A percentile compares a stretch with the other conserved stretches of the same genome.
phyloP scores from a whole-genome alignment of 2,329 filamentous ascomycete genomes.

The Exophiala aquamarina region DNA sequence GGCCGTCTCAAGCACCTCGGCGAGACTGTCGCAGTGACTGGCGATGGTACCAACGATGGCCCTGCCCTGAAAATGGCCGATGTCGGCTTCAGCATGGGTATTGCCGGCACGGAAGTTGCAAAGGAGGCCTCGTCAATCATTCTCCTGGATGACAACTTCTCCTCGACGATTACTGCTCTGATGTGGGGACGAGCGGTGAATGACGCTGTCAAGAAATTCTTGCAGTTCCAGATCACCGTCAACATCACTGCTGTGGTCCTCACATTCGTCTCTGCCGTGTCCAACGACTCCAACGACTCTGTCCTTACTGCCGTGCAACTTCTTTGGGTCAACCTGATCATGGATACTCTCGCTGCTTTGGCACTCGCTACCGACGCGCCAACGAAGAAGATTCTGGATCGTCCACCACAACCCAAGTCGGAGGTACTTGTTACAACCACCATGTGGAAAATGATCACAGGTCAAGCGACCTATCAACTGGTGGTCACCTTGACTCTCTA shows the following conservation, averaged over 20 bases:
- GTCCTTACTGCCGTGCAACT: constrained; percentile 88
- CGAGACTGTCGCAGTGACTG: constrained; percentile 63
- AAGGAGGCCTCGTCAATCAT: constrained; percentile 70
- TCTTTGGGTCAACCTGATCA: constrained; percentile 95
- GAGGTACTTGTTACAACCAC: constrained; percentile 77
- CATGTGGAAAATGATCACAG: constrained; percentile 99
- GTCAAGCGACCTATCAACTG: constrained; percentile 87
- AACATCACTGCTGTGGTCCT: constrained; percentile 88
- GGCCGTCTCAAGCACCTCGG: constrained; percentile 61
- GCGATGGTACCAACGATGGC: constrained; percentile 67
- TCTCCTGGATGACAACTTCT: constrained; percentile 66
- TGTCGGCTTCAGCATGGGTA: constrained; percentile 68
- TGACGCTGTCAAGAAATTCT: constrained; percentile 66
- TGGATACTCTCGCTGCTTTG: constrained; percentile 91
- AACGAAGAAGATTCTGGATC: constrained; percentile 73
- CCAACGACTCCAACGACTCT: constrained; percentile 65
- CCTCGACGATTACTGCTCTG: constrained; percentile 64
- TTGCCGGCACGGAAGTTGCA: constrained; percentile 66
- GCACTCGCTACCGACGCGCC: constrained; percentile 90
- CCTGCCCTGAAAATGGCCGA: constrained; percentile 66
- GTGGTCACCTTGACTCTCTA: constrained; percentile 76
- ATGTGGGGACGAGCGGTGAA: constrained; percentile 70
- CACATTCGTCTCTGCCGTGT: constrained; percentile 84
- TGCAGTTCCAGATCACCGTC: constrained; percentile 69
- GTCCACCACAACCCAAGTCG: constrained; percentile 74